Evolutionary conservation across 345 rosid genomes (phyloP).

Genomic region (Mangifera indica): DNA sequence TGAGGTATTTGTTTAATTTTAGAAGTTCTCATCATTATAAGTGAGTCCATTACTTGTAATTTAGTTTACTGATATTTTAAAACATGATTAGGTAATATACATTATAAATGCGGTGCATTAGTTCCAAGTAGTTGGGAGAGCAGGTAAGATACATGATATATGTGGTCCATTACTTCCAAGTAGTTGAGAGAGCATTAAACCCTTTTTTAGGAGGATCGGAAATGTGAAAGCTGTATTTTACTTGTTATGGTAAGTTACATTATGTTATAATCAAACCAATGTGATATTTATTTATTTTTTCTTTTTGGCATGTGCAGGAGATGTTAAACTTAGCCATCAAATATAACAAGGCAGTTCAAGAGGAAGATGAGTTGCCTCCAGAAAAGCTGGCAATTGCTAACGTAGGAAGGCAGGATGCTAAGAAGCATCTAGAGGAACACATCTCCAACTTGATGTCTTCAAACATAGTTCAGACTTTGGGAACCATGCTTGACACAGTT

Average conservation of each 20-base stretch:
- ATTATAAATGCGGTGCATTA: neutral
- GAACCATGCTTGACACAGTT: conserved; percentile 97
- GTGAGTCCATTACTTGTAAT: neutral
- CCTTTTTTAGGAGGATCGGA: neutral
- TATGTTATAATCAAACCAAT: neutral
- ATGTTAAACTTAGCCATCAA: conserved; percentile 79
- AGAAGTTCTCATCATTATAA: too few species aligned
- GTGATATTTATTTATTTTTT: neutral
- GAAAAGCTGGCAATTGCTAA: conserved; percentile 93
- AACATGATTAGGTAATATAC: neutral
- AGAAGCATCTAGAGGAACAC: conserved; percentile 97
- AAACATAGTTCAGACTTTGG: conserved; percentile 93
- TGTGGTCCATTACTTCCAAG: neutral
- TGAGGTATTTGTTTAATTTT: too few species aligned
- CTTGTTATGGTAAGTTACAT: neutral
- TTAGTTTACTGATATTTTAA: neutral
- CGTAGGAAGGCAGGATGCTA: conserved; percentile 97
- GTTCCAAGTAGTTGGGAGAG: neutral
- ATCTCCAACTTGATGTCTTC: conserved; percentile 97
- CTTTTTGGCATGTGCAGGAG: conserved; percentile 52
- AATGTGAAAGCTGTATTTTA: neutral
- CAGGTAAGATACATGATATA: too few species aligned
- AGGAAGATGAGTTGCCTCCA: conserved; percentile 92
- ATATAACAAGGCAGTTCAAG: conserved; percentile 97
- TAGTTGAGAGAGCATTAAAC: neutral